Conservation (phyloP, 83 land plant species). For the Picea engelmannii region DNA sequence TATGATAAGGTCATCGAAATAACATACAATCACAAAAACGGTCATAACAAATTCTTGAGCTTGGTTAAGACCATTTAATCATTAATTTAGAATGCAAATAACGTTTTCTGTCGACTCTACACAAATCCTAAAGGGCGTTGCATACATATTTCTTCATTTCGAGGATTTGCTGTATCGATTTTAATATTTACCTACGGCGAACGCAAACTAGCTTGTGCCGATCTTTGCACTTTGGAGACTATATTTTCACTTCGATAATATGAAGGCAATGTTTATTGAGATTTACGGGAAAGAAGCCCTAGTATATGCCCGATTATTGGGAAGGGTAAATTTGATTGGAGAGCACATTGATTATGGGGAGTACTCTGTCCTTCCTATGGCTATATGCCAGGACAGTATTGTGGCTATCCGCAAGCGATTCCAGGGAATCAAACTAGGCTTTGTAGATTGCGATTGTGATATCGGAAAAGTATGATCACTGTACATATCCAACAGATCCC, state of each 20-base stretch:
- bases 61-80: too few species aligned
- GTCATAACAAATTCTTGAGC: too few species aligned
- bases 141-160: too few species aligned
- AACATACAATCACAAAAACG: too few species aligned
- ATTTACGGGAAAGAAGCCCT: constrained; percentile 72
- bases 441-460: constrained; percentile 76
- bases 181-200: constrained; percentile 33
- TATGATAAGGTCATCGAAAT: too few species aligned
- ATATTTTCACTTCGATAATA: constrained; percentile 66
- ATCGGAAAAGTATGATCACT: constrained; percentile 60
- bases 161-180: too few species aligned
- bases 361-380: constrained; percentile 98
- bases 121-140: too few species aligned
- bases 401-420: constrained; percentile 71
- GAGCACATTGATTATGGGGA: constrained; percentile 99
- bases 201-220: constrained; percentile 70
- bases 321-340: constrained; percentile 95
- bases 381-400: constrained; percentile 94
- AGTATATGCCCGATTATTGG: constrained; percentile 87
- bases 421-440: constrained; percentile 36
- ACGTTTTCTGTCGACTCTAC: too few species aligned
- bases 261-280: constrained; percentile 64
- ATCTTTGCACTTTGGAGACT: constrained; percentile 53
- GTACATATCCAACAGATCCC: constrained; percentile 84
- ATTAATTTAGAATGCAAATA: too few species aligned